Base-by-base conservation (phyloP, 306 rosid species). In the Lupinus albus region DNA sequence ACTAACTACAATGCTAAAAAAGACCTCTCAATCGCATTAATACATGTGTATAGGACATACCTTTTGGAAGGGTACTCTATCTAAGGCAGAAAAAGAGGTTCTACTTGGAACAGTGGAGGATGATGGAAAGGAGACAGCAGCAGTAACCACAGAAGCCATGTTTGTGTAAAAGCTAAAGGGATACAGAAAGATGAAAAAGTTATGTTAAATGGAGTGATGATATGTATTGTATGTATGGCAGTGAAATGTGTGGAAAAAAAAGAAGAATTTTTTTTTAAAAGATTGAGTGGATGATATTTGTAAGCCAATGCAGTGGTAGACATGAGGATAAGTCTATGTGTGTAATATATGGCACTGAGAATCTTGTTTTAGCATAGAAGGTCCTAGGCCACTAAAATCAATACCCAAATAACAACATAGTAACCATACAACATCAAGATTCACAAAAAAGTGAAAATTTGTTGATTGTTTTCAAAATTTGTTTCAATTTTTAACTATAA, bases 111-210 rank as follows among this genome's bases (percentile, higher is more conserved):
- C 82, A 60, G 96, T 51, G 25, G 96, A 51, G 49, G 95, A 66
- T n/a, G 95, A 81, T 7, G 98, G 94, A 51, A 93, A 83, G 16
- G 97, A 89, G 57, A 86, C 88, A 17, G 96, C 84, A 56, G 96
- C 91, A 62, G 98, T 86, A 0, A 89, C 91, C 1, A 92, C 96
- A 68, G 96, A 74, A 73, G 96, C 95, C 98, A 92, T 92, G 84
- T 1, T 78, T 68, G 14, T 65, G 67, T 42, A 41, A 54, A 50
- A 72, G 56, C 32, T 18, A 68, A 11, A 7, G 52, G 32, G 61
- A 21, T 18, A 8, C 61, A 30, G 68, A 45, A 8, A 53, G 47
- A 56, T 30, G 64, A 47, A 36, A 63, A 49, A 36, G 66, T 54
- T 33, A 42, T 66, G 72, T 41, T 70, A 48, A 54, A 75, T 53